Evolutionary conservation across 345 rosid species (phyloP), one percentile per base, ranked within the genome.

Genomic region (Populus euphratica): DNA sequence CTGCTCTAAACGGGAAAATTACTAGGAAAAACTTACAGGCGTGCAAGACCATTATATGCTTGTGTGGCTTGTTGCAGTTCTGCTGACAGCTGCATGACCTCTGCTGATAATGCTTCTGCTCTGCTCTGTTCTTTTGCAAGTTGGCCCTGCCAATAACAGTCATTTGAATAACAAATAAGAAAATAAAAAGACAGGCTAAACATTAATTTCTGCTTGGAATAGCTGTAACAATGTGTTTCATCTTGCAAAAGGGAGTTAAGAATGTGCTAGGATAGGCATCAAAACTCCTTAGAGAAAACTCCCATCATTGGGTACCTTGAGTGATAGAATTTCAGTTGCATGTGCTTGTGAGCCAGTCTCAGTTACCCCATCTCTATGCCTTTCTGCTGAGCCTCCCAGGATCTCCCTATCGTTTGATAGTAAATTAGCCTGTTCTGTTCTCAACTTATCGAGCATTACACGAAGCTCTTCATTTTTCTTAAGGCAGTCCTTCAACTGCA

Each of bases 401-500:
- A 75, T 78, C 67, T 78, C 84, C 63, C 43, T 73, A 49, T 70
- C 71, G 68, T 68, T 76, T 69, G 72, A 33, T 43, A 81, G 83
- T 43, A 78, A 47, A 81, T 70, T 76, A 56, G 90, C 86, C 74
- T 91, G 98, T 71, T 95, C 98, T 31, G 80, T 79, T 88, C 99
- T 90, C 83, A 93, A 87, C 83, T 86, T 91, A 68, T 87, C 89
- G 33, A 93, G 75, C 77, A 72, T 77, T 79, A 80, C 88, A 44
- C 96, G 92, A 66, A 95, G 97, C 82, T 93, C 98, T 78, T 92
- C 90, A 80, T 93, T 93, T 87, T 92, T 91, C 86, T 86, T 91
- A 25, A 95, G 90, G 80, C 97, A 92, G 62, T 91, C 96, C 84
- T 92, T 91, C 82, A 95, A 89, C 96, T 95, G 87, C 73, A 84